Evolutionary conservation across 257 asterid species (phyloP).

Genomic region (Solanum gandarillasii): DNA sequence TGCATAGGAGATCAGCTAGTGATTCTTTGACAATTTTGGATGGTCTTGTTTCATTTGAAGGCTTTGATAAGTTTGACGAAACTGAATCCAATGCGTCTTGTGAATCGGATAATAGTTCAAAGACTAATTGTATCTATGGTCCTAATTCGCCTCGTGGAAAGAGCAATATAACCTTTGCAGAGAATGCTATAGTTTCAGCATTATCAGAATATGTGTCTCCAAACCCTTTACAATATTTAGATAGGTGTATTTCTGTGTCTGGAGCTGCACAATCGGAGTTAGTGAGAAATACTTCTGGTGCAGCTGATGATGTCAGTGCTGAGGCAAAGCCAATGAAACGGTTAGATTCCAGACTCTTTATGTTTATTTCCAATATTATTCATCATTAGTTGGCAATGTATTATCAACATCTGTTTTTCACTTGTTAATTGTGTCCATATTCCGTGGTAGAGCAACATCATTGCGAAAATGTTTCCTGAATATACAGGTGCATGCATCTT

Average conservation of each 20-base stretch:
- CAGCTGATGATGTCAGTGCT: slow-evolving; percentile 19
- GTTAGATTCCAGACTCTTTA: slow-evolving; percentile 25
- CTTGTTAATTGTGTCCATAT: background rate
- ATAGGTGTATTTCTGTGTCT: slow-evolving; percentile 22
- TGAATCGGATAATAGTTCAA: slow-evolving; percentile 35
- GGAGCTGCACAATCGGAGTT: slow-evolving; percentile 25
- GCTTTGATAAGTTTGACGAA: slow-evolving; percentile 19
- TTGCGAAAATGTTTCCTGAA: background rate
- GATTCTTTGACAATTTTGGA: slow-evolving; percentile 39
- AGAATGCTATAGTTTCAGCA: slow-evolving; percentile 50
- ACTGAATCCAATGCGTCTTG: slow-evolving; percentile 22
- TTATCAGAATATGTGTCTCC: slow-evolving; percentile 44
- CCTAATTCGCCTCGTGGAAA: slow-evolving; percentile 77
- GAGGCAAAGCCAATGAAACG: slow-evolving; percentile 39
- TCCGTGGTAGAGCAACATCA: background rate
- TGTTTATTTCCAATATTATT: background rate
- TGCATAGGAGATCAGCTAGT: slow-evolving; percentile 48
- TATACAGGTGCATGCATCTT: background rate
- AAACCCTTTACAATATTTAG: slow-evolving; percentile 35
- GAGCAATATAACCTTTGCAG: slow-evolving; percentile 36
- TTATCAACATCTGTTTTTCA: background rate
- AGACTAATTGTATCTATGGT: slow-evolving; percentile 50
- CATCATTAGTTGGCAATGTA: background rate
- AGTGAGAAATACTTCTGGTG: slow-evolving; percentile 16
- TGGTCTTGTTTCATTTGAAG: slow-evolving; percentile 21